Evolutionary conservation across 140 eudicot genomes (phyloP), one percentile per base, ranked within the genome.

Genomic region (Ambrosia hybrid): DNA sequence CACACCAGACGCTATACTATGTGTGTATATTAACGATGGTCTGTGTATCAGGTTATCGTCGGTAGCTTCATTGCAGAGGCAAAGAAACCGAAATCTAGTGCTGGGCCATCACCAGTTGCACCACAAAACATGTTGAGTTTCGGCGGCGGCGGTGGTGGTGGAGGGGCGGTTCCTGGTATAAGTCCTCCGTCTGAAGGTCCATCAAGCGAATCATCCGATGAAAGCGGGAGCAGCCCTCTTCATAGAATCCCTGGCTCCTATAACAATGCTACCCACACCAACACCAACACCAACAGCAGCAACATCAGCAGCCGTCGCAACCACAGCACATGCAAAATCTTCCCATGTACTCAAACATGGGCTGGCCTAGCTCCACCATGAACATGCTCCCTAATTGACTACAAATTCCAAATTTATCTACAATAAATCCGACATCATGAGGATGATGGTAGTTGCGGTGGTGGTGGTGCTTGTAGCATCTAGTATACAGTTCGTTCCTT

Each of bases 11-110:
- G 2, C 34, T 30, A 30, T 53, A 30, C 34, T 30, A 30, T 53
- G 6, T 53, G 30, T 14, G 7, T 14, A 51, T 41, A 15, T 15
- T 69, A 61, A 61, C 57, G 11, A 60, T 76, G 72, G 58, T 68
- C 33, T 52, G 33, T 33, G 8, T 51, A 16, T 57, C 90, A 94
- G 99, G 93, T 94, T 52, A 74, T 94, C 0, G 97, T 91, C 37
- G 99, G 99, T 2, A 94, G 99, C 90, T 94, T 94, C 79, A 80
- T 88, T 78, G 86, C 89, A 5, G 91, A 90, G 1, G 88, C 78
- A 94, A 90, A 90, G 71, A 94, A 91, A 78, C 55, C 87, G 36
- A 94, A 94, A 76, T 79, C 89, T 16, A 83, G 76, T 21, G 16
- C 61, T 9, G 83, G 79, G 41, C 66, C 75, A 51, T 59, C 84